Base-by-base conservation (phyloP, 2,329 filamentous ascomycete genomes). In the Fusarium aywerte region DNA sequence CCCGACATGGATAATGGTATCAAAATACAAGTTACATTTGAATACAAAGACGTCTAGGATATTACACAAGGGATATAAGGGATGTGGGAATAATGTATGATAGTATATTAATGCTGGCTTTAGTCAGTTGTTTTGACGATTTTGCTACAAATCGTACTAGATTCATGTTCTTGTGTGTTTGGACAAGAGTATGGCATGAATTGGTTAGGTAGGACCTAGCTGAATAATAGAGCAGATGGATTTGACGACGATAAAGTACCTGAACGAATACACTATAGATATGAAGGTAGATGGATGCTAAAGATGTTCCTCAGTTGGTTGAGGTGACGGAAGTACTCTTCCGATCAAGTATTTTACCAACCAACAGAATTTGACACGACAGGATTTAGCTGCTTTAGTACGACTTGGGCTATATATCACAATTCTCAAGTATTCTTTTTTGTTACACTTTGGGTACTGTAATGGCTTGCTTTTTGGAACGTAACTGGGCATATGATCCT, bases 1-100 rank as follows among this genome's bases (percentile, higher is more conserved):
- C 90, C 51, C 81, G 85, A 68, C 84, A 85, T 72, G 79, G 76
- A 73, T 83, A 70, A 79, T 74, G 56, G 76, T 67, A 78, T 62
- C 60, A 68, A 36, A 60, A 33, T 7, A 49, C 21, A 55, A 45
- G 25, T 39, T 47, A 52, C 21, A 45, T 58, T 62, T 64, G 52
- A 43, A 67, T 62, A 67, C 48, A 47, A 42, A 60, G 50, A 58
- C 64, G 47, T 48, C 43, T 58, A 65, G 68, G 69, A 69, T 68
- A 72, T 56, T 69, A 65, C 58, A 72, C 62, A 67, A 49, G 42
- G 36, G 63, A 64, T 25, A 48, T 53, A 66, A 62, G 29, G 64
- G 50, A 62, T 50, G 58, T 62, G 56, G 44, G 40, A 47, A 57
- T 47, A 68, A 60, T 72, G 69, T 71, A 74, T 72, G 68, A 74